phyloP scores from a whole-genome alignment of 2,329 filamentous ascomycete genomes.

The Ophiostoma piceae region DNA sequence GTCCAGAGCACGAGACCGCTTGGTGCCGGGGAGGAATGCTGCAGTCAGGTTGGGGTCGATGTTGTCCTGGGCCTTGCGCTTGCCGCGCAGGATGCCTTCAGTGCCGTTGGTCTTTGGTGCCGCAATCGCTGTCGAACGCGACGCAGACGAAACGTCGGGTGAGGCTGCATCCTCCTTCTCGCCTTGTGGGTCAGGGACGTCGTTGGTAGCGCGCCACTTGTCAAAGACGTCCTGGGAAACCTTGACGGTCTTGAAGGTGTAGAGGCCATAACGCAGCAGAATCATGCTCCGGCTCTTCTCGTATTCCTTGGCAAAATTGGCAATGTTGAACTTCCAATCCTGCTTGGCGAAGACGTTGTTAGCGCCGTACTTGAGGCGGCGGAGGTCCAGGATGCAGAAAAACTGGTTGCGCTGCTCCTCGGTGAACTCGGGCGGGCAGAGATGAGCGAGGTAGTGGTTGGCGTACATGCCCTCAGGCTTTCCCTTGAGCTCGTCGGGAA shows the following conservation, averaged over 20 bases:
- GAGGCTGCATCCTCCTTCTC: conserved; percentile 33
- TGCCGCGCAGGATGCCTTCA: conserved; percentile 37
- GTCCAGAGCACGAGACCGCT: conserved; percentile 42
- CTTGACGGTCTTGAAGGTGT: conserved; percentile 59
- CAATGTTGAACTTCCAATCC: conserved; percentile 58
- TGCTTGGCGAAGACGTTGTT: conserved; percentile 57
- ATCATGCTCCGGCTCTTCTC: conserved; percentile 59
- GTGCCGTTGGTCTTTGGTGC: conserved; percentile 31
- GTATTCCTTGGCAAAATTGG: conserved; percentile 60
- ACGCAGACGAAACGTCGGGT: not conserved
- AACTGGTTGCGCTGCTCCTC: conserved; percentile 58
- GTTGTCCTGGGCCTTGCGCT: conserved; percentile 55
- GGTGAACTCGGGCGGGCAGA: conserved; percentile 53
- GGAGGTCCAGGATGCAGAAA: conserved; percentile 58
- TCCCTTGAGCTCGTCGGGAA: conserved; percentile 47
- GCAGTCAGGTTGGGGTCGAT: conserved; percentile 37
- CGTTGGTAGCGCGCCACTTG: conserved; percentile 54
- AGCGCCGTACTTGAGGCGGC: conserved; percentile 56
- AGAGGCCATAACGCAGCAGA: conserved; percentile 56
- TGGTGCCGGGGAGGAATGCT: conserved; percentile 39
- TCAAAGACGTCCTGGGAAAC: conserved; percentile 53
- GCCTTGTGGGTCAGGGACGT: conserved; percentile 48
- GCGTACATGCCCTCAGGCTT: conserved; percentile 53
- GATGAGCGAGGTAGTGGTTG: conserved; percentile 53
- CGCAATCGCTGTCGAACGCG: not conserved